These are phyloP conservation scores for Elsinoe perseae DNA, from an alignment of 2,329 filamentous ascomycete species.

Conservation along the genomic window DNA sequence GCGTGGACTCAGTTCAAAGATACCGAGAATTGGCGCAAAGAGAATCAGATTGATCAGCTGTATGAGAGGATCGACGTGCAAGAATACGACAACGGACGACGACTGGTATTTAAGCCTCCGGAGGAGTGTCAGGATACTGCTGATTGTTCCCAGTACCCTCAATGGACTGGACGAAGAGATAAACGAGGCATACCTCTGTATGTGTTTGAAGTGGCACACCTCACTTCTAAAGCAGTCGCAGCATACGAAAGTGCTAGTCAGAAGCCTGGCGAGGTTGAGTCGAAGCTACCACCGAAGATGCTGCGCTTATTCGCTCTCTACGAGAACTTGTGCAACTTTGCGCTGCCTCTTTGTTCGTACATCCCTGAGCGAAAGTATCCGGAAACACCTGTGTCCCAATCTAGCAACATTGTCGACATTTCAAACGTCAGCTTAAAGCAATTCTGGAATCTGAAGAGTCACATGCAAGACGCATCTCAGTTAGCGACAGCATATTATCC, in stretches of 20 bases:
- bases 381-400: conserved; percentile 81
- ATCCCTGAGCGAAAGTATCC: conserved; percentile 63
- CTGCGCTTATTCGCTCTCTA: conserved; percentile 86
- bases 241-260: conserved; percentile 65
- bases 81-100: conserved; percentile 71
- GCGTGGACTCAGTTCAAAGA: conserved; percentile 78
- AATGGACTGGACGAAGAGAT: conserved; percentile 90
- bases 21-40: conserved; percentile 77
- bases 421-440: conserved; percentile 79
- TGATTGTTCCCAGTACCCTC: conserved; percentile 59
- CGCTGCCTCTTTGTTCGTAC: conserved; percentile 74
- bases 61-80: conserved; percentile 82
- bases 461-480: conserved; percentile 87
- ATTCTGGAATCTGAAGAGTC: conserved; percentile 88
- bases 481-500: conserved; percentile 91
- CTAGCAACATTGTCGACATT: conserved; percentile 93
- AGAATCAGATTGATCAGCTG: conserved; percentile 68
- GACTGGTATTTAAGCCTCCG: conserved; percentile 52
- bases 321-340: conserved; percentile 83
- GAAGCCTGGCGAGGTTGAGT: conserved; percentile 49
- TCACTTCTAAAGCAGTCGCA: conserved; percentile 73
- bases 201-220: conserved; percentile 75
- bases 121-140: background rate
- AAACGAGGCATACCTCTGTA: conserved; percentile 86
- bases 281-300: conserved; percentile 64